Percentiles rank a stretch among this genome's conserved stretches.
Evolutionary conservation across 352 stramenopile genomes (phyloP).

Genomic region (Blastocystis hominis): DNA sequence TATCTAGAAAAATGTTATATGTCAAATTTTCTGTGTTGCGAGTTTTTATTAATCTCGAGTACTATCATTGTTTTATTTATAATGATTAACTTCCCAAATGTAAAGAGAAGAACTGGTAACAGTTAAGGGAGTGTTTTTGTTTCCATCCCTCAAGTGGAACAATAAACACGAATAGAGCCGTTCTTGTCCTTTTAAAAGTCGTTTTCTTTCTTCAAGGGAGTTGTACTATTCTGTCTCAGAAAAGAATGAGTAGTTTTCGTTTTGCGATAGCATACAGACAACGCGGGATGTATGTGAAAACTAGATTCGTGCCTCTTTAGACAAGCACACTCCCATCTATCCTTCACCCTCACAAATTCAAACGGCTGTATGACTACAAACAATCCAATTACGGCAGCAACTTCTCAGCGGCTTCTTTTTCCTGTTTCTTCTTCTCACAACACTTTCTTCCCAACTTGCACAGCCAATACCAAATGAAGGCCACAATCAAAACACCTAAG

Average conservation of each 20-base stretch:
- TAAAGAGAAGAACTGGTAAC: too few relatives aligned
- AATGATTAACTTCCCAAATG: too few relatives aligned
- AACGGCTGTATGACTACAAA: not conserved
- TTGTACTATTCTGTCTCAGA: too few relatives aligned
- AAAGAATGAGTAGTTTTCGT: too few relatives aligned
- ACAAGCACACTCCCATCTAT: not conserved
- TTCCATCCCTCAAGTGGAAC: too few relatives aligned
- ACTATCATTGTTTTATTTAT: not conserved
- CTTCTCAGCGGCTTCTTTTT: not conserved
- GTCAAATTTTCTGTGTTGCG: not conserved
- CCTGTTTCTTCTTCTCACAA: constrained; percentile 11
- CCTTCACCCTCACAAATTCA: not conserved
- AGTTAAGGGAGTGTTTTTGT: too few relatives aligned
- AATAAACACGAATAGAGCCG: too few relatives aligned
- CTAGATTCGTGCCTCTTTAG: not conserved
- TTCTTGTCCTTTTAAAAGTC: too few relatives aligned
- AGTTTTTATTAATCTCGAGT: not conserved
- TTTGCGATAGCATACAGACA: not conserved
- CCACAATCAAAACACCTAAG: not conserved
- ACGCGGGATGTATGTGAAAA: not conserved
- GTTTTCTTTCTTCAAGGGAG: too few relatives aligned
- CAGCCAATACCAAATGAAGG: not conserved
- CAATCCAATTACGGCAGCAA: not conserved
- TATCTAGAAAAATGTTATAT: not conserved
- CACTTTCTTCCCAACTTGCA: constrained; percentile 40